phyloP scores from a whole-genome alignment of 129 eudicot genomes.

The Flaveria robusta region DNA sequence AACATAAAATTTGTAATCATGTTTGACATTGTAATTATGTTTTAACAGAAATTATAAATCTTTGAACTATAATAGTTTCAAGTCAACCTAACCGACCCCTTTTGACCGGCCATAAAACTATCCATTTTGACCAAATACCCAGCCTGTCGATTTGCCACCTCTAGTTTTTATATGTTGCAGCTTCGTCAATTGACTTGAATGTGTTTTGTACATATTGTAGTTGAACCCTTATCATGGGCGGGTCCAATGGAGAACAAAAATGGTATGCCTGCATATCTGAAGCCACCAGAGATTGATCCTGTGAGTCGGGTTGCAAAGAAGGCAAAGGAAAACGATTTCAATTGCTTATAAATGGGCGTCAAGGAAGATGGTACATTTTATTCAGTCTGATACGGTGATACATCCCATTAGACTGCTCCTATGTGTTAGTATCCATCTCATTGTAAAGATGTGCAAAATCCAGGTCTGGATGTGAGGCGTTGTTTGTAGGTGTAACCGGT shows the following conservation, averaged over 20 bases:
- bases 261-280: conserved; percentile 17
- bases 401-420: background rate
- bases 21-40: background rate
- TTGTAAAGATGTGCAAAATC: conserved; percentile 33
- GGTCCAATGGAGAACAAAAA: conserved; percentile 14
- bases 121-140: background rate
- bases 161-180: background rate
- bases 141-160: background rate
- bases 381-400: conserved; percentile 35
- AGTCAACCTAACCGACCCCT: background rate
- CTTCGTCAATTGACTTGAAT: background rate
- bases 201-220: conserved; percentile 24
- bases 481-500: conserved; percentile 7
- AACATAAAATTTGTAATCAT: too few relatives aligned
- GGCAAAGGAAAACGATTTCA: conserved; percentile 12
- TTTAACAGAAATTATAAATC: background rate
- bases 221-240: conserved; percentile 39
- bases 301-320: conserved; percentile 26
- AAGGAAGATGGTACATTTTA: conserved; percentile 8
- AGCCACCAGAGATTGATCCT: conserved; percentile 18
- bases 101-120: background rate
- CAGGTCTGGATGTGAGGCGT: background rate
- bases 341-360: conserved; percentile 18
- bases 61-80: background rate
- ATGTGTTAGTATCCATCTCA: conserved; percentile 7